Percentiles rank a stretch among this genome's conserved stretches.
These are phyloP conservation scores for Solanum pennellii DNA, from an alignment of 257 asterid genomes.

Conservation along the genomic window DNA sequence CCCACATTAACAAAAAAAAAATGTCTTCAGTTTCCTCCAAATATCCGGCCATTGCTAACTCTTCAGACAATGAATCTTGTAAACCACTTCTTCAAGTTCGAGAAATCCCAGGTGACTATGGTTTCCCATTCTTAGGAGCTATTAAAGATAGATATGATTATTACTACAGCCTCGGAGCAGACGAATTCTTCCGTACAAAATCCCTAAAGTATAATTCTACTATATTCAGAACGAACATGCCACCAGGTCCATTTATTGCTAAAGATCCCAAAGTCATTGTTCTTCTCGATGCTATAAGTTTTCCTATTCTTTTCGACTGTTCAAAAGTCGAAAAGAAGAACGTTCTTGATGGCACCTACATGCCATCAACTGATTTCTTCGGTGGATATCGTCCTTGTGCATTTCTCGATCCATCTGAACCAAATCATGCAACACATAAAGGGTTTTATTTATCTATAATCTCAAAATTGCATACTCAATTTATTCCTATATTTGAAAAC, in stretches of 20 bases:
- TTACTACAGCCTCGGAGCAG: constrained; percentile 31
- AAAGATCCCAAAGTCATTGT: constrained; percentile 22
- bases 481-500: constrained; percentile 36
- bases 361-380: constrained; percentile 53
- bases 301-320: constrained; percentile 56
- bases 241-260: constrained; percentile 50
- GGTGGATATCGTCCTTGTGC: constrained; percentile 77
- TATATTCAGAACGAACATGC: constrained; percentile 31
- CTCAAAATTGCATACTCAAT: constrained; percentile 13
- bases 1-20: background rate
- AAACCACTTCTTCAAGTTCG: constrained; percentile 16
- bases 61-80: background rate
- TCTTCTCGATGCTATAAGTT: constrained; percentile 60
- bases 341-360: constrained; percentile 70
- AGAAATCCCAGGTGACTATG: constrained; percentile 44
- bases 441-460: constrained; percentile 25
- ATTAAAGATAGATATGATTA: constrained; percentile 32
- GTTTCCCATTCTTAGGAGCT: constrained; percentile 36
- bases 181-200: constrained; percentile 31
- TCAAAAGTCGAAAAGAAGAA: constrained; percentile 55
- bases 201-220: constrained; percentile 36
- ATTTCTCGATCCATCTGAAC: constrained; percentile 51
- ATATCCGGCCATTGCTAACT: background rate
- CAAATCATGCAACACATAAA: constrained; percentile 34
- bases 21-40: constrained; percentile 11